These are phyloP conservation scores for Russula dissimulans DNA, from an alignment of 768 basidiomycete genomes.

Conservation along the genomic window DNA sequence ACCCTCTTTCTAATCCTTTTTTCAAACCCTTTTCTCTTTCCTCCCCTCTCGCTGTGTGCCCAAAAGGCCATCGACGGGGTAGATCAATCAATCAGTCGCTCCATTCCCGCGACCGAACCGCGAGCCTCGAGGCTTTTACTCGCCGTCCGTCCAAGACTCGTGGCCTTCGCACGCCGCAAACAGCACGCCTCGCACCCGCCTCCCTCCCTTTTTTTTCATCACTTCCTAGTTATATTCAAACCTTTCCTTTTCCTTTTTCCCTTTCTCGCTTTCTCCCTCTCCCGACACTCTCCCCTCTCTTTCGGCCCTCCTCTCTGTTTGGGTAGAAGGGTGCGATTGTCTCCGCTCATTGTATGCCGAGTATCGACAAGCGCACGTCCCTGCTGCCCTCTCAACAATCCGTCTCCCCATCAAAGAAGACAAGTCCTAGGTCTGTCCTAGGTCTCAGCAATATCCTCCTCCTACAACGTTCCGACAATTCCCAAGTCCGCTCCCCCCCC, in stretches of 20 bases:
- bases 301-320: constrained; percentile 18
- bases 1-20: not conserved
- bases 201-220: constrained; percentile 21
- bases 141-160: constrained; percentile 26
- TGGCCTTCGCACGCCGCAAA: constrained; percentile 29
- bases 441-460: constrained; percentile 33
- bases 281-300: constrained; percentile 20
- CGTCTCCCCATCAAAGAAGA: constrained; percentile 26
- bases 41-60: not conserved
- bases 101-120: constrained; percentile 18
- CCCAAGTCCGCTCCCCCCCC: constrained; percentile 23
- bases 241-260: constrained; percentile 19
- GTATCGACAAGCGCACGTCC: constrained; percentile 27
- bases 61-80: not conserved
- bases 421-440: constrained; percentile 41
- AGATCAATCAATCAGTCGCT: not conserved
- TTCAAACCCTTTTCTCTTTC: not conserved
- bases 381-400: constrained; percentile 25
- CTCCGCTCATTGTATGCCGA: constrained; percentile 34
- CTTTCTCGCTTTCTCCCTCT: constrained; percentile 23
- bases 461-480: constrained; percentile 21
- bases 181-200: constrained; percentile 24
- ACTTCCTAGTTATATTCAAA: constrained; percentile 13
- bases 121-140: constrained; percentile 15
- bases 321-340: constrained; percentile 23